Evolutionary conservation across 495 filamentous ascomycete genomes (phyloP).

Genomic region (Penicillium angulare): DNA sequence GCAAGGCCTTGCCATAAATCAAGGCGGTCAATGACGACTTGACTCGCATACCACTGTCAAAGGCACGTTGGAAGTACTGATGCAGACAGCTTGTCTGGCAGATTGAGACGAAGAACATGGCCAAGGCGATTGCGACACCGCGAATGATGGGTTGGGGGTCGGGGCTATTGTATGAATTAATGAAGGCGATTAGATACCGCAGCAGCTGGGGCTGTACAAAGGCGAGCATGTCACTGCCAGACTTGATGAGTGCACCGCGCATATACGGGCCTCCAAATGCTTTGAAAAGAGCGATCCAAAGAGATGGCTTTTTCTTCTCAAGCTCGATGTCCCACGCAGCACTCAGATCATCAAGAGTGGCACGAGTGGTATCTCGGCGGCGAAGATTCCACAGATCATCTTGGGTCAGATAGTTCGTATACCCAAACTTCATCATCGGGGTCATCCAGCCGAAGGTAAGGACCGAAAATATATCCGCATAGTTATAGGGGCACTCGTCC

Average conservation of each 20-base stretch:
- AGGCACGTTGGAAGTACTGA: constrained; percentile 94
- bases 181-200: constrained; percentile 78
- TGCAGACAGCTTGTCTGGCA: constrained; percentile 79
- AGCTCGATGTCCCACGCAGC: constrained; percentile 76
- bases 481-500: constrained; percentile 91
- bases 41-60: constrained; percentile 95
- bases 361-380: constrained; percentile 70
- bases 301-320: constrained; percentile 68
- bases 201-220: constrained; percentile 93
- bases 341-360: constrained; percentile 65
- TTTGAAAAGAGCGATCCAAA: constrained; percentile 90
- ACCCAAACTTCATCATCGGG: constrained; percentile 93
- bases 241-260: constrained; percentile 78
- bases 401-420: constrained; percentile 88
- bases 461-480: constrained; percentile 89
- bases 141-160: constrained; percentile 73
- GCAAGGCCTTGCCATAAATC: constrained; percentile 89
- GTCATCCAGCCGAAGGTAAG: constrained; percentile 99
- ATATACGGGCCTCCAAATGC: constrained; percentile 84
- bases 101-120: constrained; percentile 88
- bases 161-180: constrained; percentile 70
- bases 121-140: constrained; percentile 83
- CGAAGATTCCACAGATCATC: constrained; percentile 96
- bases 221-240: constrained; percentile 74
- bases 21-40: constrained; percentile 84